Conservation (phyloP, 768 basidiomycete species). For the Lentinula boryana region DNA sequence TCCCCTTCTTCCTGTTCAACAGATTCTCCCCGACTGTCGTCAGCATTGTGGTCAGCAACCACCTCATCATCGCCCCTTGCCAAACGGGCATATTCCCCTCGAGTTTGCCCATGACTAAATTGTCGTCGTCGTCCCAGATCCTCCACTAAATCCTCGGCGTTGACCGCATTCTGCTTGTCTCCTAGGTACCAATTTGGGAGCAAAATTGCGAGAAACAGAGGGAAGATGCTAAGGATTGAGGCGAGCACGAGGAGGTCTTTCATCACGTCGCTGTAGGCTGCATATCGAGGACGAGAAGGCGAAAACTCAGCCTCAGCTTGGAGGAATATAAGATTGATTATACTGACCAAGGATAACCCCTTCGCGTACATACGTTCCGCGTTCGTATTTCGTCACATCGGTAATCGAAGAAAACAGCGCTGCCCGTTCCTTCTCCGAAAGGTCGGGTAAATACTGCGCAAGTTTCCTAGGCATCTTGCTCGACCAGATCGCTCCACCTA, state of each 20-base stretch:
- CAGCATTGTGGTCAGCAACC: background rate
- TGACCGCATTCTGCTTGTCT: conserved; percentile 67
- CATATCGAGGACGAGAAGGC: background rate
- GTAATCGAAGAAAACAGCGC: conserved; percentile 52
- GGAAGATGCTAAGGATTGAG: conserved; percentile 47
- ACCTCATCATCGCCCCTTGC: background rate
- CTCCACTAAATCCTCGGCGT: conserved; percentile 17
- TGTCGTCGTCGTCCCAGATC: background rate
- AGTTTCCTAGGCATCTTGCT: conserved; percentile 62
- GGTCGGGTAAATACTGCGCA: conserved; percentile 44
- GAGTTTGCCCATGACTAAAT: background rate
- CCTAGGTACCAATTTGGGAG: conserved; percentile 67
- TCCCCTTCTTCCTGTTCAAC: too few relatives aligned
- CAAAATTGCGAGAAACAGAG: conserved; percentile 50
- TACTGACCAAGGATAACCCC: conserved; percentile 54
- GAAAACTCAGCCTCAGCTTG: background rate
- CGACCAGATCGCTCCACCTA: conserved; percentile 63
- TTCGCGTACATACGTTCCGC: conserved; percentile 53
- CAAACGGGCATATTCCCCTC: background rate
- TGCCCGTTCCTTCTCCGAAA: conserved; percentile 34
- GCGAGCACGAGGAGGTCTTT: conserved; percentile 49
- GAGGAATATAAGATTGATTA: conserved; percentile 8
- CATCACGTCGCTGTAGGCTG: conserved; percentile 55
- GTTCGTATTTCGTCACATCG: conserved; percentile 38
- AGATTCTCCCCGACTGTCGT: too few relatives aligned